Evolutionary conservation across 2,329 filamentous ascomycete species (phyloP).

Genomic region (Fonsecaea pugnacius): DNA sequence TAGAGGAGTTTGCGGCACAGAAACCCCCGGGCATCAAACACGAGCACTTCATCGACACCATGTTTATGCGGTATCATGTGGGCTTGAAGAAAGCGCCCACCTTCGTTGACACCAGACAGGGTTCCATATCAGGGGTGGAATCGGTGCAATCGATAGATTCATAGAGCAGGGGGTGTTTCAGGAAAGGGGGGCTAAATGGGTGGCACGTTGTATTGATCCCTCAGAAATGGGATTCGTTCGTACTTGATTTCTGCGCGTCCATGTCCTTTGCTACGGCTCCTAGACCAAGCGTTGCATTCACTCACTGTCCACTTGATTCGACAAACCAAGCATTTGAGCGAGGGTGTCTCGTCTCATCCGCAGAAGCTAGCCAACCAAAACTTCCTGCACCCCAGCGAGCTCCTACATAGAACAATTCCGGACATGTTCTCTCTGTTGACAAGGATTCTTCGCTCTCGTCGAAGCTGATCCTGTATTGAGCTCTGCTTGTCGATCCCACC

Average conservation of each 20-base stretch:
- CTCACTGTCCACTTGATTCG: not conserved
- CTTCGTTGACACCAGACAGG: slow-evolving; percentile 5
- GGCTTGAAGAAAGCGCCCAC: slow-evolving; percentile 49
- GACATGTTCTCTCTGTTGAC: not conserved
- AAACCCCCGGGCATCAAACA: slow-evolving; percentile 86
- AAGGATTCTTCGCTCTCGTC: not conserved
- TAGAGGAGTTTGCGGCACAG: slow-evolving; percentile 74
- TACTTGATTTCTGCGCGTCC: not conserved
- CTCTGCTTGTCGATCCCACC: not conserved
- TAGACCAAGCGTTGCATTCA: not conserved
- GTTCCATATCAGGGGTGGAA: slow-evolving; percentile 4
- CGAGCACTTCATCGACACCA: slow-evolving; percentile 80
- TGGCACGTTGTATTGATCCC: not conserved
- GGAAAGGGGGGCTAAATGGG: not conserved
- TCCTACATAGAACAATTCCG: not conserved
- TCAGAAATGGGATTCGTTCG: not conserved
- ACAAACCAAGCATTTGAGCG: not conserved
- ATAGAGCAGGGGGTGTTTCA: not conserved
- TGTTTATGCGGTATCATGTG: slow-evolving; percentile 76
- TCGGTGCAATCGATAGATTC: slow-evolving; percentile 8
- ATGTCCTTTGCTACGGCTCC: not conserved
- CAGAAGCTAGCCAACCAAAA: not conserved
- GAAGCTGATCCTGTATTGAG: not conserved
- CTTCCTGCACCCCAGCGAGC: not conserved
- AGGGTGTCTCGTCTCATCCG: no score